phyloP scores from a whole-genome alignment of 31 red algal species.

The Odonthalia washingtoniensis region DNA sequence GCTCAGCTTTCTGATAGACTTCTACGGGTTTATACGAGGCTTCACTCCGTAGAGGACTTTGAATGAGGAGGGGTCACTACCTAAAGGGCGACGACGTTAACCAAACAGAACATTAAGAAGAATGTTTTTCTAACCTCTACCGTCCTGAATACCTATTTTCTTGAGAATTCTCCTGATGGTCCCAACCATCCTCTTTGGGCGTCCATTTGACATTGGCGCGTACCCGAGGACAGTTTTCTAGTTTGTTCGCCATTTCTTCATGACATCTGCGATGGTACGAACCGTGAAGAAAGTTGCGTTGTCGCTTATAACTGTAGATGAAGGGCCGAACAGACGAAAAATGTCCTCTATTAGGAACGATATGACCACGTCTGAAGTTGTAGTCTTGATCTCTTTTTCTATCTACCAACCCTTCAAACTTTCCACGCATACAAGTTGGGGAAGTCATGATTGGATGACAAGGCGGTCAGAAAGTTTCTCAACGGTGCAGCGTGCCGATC shows the following conservation, averaged over 20 bases:
- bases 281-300: conserved; percentile 22
- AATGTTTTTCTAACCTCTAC: background rate
- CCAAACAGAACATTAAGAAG: too few relatives aligned
- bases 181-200: conserved; percentile 19
- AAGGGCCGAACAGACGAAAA: background rate
- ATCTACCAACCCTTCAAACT: conserved; percentile 4
- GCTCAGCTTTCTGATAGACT: too few relatives aligned
- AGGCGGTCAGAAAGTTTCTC: too few relatives aligned
- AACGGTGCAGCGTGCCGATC: too few relatives aligned
- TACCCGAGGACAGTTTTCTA: conserved; percentile 29
- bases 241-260: background rate
- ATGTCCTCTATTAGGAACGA: background rate
- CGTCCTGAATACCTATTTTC: background rate
- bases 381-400: background rate
- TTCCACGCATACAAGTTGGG: too few relatives aligned
- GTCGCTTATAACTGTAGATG: conserved; percentile 6
- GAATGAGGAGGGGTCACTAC: too few relatives aligned
- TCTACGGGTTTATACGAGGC: too few relatives aligned
- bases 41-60: too few relatives aligned
- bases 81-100: too few relatives aligned
- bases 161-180: background rate
- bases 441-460: too few relatives aligned
- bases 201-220: conserved; percentile 19
- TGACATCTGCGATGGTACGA: background rate
- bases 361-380: conserved; percentile 8